Percentiles rank a stretch among this genome's conserved stretches.
phyloP scores from a whole-genome alignment of 208 protist species.

The Tritrichomonas foetus region DNA sequence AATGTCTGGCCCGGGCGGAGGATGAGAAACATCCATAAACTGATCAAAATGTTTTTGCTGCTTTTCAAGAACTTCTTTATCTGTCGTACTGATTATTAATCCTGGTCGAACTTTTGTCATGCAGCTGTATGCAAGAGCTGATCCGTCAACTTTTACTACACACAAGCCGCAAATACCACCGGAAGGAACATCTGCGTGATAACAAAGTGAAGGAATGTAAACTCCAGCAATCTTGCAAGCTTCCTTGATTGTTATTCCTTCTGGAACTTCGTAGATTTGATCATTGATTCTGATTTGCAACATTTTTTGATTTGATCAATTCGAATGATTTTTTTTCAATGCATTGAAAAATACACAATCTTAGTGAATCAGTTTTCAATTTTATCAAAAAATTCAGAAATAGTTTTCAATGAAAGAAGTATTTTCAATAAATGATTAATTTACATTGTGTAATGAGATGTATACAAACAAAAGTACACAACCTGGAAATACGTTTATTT shows the following conservation, averaged over 20 bases:
- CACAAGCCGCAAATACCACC: constrained; percentile 17
- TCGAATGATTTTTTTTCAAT: too few relatives aligned
- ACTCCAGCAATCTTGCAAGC: not conserved
- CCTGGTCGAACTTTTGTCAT: not conserved
- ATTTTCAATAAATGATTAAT: too few relatives aligned
- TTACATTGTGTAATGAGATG: too few relatives aligned
- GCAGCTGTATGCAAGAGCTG: not conserved
- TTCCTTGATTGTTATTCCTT: not conserved
- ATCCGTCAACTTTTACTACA: constrained; percentile 27
- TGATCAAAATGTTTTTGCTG: not conserved
- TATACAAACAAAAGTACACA: too few relatives aligned
- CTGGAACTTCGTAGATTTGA: not conserved
- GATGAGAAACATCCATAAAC: not conserved
- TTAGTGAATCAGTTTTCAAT: too few relatives aligned
- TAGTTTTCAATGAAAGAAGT: too few relatives aligned
- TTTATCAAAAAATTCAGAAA: too few relatives aligned
- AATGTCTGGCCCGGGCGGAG: not conserved
- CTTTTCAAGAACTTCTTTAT: not conserved
- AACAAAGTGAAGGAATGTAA: not conserved
- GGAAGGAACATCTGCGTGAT: not conserved
- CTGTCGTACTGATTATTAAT: not conserved
- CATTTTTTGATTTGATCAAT: too few relatives aligned
- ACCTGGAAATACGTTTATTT: too few relatives aligned
- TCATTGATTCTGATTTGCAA: not conserved
- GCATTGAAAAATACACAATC: too few relatives aligned